Percentiles rank a stretch among this genome's conserved stretches.
These are phyloP conservation scores for Hordeum marinum DNA, from an alignment of 176 grass and related monocot species.

Conservation along the genomic window DNA sequence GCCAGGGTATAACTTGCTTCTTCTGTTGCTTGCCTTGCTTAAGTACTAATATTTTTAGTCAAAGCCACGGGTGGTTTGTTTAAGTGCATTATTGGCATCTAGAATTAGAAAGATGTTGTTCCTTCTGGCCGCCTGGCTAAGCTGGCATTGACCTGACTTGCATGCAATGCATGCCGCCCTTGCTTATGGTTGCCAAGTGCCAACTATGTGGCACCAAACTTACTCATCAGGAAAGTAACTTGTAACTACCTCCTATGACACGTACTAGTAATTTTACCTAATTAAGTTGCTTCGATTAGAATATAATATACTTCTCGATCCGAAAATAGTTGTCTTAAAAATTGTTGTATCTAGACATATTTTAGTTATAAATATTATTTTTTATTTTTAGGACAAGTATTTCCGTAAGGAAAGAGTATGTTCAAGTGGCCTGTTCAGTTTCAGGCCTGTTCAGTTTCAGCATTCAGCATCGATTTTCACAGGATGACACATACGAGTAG, in stretches of 20 bases:
- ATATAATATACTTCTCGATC: too few species aligned
- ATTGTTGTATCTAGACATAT: too few species aligned
- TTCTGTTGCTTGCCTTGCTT: background rate
- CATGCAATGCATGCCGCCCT: background rate
- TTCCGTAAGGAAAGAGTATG: too few species aligned
- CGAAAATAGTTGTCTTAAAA: too few species aligned
- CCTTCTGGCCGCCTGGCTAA: background rate
- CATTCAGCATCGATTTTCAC: background rate
- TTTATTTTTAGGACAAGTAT: too few species aligned
- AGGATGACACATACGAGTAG: too few species aligned
- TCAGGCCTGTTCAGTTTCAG: background rate
- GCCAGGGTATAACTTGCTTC: background rate
- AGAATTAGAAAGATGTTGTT: background rate
- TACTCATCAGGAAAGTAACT: background rate
- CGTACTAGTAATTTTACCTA: background rate
- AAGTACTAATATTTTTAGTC: background rate
- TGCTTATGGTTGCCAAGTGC: background rate
- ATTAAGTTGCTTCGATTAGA: background rate
- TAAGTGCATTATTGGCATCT: constrained; percentile 19
- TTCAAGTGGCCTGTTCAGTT: background rate
- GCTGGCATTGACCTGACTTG: background rate
- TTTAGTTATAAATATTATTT: too few species aligned
- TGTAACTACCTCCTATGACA: background rate
- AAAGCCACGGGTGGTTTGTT: background rate
- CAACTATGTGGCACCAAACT: background rate